Evolutionary conservation across 352 stramenopile species (phyloP).

Genomic region (Phytophthora uliginosa): DNA sequence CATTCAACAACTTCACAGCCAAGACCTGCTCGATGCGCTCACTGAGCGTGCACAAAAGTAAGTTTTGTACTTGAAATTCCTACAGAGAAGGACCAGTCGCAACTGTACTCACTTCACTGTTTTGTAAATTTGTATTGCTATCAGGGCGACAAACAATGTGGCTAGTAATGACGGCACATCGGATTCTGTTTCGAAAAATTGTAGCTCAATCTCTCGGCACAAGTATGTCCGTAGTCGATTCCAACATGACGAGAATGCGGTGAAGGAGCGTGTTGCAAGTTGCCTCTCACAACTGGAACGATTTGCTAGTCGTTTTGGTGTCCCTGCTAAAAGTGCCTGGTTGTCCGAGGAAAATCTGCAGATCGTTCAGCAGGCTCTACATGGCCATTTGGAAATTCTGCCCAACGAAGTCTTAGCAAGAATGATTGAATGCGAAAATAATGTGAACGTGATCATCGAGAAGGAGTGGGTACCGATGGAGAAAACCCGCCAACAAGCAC

Average conservation of each 20-base stretch:
- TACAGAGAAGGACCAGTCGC: neutral
- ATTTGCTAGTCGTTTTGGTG: constrained; percentile 53
- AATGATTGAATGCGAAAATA: constrained; percentile 67
- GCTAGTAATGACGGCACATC: neutral
- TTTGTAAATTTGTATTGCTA: constrained; percentile 16
- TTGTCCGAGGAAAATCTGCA: constrained; percentile 60
- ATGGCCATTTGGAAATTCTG: constrained; percentile 69
- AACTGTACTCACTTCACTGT: neutral
- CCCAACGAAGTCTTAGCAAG: constrained; percentile 59
- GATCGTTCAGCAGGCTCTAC: constrained; percentile 65
- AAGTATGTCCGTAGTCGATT: constrained; percentile 62
- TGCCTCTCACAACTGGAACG: constrained; percentile 58
- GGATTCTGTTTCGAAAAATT: constrained; percentile 22
- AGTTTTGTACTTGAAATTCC: neutral
- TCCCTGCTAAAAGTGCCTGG: constrained; percentile 45
- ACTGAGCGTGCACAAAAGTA: constrained; percentile 49
- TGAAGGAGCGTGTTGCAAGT: constrained; percentile 49
- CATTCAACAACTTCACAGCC: constrained; percentile 38
- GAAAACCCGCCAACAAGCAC: constrained; percentile 50
- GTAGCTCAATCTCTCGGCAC: constrained; percentile 50
- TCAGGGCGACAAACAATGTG: constrained; percentile 30
- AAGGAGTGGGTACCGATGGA: constrained; percentile 72
- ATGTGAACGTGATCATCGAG: constrained; percentile 57
- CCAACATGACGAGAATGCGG: constrained; percentile 50
- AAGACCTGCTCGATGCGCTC: constrained; percentile 38